These are phyloP conservation scores for Saccharomyces pastorianus DNA, from an alignment of 1,139 yeast genomes.

Conservation along the genomic window DNA sequence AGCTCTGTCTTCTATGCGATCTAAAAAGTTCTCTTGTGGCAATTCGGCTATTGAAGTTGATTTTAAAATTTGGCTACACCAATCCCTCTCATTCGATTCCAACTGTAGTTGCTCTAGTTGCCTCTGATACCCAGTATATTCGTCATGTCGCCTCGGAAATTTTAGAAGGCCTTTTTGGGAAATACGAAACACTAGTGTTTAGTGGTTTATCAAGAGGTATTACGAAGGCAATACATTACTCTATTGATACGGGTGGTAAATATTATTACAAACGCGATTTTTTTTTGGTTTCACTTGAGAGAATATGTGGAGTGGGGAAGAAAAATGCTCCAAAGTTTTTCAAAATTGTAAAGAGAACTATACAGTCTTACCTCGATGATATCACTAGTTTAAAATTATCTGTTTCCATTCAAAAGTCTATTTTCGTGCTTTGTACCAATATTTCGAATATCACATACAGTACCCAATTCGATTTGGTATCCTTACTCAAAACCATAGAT, in stretches of 20 bases:
- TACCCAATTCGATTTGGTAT: slow-evolving; percentile 18
- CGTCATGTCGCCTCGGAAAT: slow-evolving; percentile 43
- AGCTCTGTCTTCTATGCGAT: slow-evolving; percentile 42
- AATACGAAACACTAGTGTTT: slow-evolving; percentile 64
- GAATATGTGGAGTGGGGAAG: slow-evolving; percentile 13
- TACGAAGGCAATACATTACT: slow-evolving; percentile 44
- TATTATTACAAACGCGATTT: slow-evolving; percentile 21
- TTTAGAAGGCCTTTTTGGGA: slow-evolving; percentile 50
- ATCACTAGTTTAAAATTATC: slow-evolving; percentile 5
- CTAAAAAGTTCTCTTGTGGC: slow-evolving; percentile 42
- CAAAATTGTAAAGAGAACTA: slow-evolving; percentile 12
- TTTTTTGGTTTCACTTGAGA: slow-evolving; percentile 15
- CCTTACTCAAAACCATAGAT: slow-evolving; percentile 17
- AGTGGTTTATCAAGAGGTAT: slow-evolving; percentile 58
- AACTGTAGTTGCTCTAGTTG: slow-evolving; percentile 60
- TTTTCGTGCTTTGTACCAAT: slow-evolving; percentile 20
- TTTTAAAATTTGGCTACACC: slow-evolving; percentile 58
- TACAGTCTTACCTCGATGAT: slow-evolving; percentile 11
- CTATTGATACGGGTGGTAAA: slow-evolving; percentile 17
- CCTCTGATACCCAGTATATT: slow-evolving; percentile 42
- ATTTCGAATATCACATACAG: slow-evolving; percentile 16
- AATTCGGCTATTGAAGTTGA: slow-evolving; percentile 46
- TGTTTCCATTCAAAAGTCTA: slow-evolving; percentile 5
- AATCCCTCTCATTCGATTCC: slow-evolving; percentile 66
- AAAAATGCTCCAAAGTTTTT: slow-evolving; percentile 17